These are phyloP conservation scores for Xylaria castorea DNA, from an alignment of 495 filamentous ascomycete species.

Conservation along the genomic window DNA sequence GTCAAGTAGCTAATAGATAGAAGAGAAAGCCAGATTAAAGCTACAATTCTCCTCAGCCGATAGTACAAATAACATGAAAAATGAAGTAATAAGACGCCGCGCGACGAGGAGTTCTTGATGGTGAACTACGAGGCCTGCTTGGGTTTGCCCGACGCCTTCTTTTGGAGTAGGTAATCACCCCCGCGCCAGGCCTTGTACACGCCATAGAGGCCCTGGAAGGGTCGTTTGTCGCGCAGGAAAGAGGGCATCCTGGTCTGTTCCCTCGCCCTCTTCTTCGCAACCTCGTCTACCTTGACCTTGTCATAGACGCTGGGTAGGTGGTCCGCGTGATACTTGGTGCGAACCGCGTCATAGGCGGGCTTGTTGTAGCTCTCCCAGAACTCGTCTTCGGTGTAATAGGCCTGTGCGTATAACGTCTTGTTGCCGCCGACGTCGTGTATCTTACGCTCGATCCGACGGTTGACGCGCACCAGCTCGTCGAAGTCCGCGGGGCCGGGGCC, in stretches of 20 bases:
- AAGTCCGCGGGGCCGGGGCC: constrained; percentile 43
- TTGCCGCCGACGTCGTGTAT: constrained; percentile 64
- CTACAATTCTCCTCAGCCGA: background rate
- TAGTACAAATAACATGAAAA: constrained; percentile 4
- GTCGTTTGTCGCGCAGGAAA: constrained; percentile 30
- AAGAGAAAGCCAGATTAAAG: constrained; percentile 8
- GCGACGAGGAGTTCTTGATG: background rate
- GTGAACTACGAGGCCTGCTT: background rate
- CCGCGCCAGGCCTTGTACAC: constrained; percentile 44
- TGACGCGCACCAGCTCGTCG: constrained; percentile 51
- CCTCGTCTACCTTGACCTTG: constrained; percentile 56
- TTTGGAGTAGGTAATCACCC: constrained; percentile 38
- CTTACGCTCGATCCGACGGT: constrained; percentile 65
- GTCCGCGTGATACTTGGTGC: constrained; percentile 53
- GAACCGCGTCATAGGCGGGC: constrained; percentile 53
- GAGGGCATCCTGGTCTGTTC: constrained; percentile 36
- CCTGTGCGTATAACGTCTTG: constrained; percentile 61
- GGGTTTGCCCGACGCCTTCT: constrained; percentile 11
- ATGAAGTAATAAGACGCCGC: background rate
- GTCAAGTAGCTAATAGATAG: constrained; percentile 19
- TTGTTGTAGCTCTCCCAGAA: constrained; percentile 60
- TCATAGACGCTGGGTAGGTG: constrained; percentile 59
- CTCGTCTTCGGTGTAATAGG: constrained; percentile 61
- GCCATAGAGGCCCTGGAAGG: constrained; percentile 41
- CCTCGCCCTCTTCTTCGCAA: constrained; percentile 33